These are phyloP conservation scores for Saturnispora quitensis DNA, from an alignment of 805 yeast genomes.

Conservation along the genomic window DNA sequence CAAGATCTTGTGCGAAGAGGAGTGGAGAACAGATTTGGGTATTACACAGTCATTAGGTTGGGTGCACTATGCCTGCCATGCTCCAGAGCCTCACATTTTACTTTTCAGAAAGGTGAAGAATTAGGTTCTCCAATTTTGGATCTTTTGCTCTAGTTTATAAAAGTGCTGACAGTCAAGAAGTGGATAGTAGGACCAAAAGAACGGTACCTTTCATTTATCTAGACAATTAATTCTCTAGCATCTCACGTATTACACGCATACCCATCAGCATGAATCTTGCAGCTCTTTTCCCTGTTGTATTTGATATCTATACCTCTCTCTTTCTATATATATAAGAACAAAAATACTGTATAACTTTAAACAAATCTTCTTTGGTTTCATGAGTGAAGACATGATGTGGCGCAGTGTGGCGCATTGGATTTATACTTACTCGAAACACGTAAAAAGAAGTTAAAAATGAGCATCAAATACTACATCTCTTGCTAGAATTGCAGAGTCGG, in stretches of 20 bases:
- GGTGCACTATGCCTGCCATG: conserved; percentile 96
- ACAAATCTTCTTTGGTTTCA: not conserved
- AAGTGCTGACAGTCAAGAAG: not conserved
- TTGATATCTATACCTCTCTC: not conserved
- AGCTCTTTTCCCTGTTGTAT: not conserved
- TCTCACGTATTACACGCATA: not conserved
- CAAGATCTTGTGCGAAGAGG: conserved; percentile 85
- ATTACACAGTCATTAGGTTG: conserved; percentile 96
- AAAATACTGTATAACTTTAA: not conserved
- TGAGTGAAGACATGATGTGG: not conserved
- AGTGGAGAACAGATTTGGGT: conserved; percentile 92
- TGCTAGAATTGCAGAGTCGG: not conserved
- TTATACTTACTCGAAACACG: not conserved
- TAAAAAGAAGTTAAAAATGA: not conserved
- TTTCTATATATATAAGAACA: not conserved
- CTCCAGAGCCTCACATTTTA: conserved; percentile 97
- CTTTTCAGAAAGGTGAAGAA: conserved; percentile 62
- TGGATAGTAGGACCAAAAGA: not conserved
- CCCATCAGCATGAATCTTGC: not conserved
- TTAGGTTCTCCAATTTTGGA: not conserved
- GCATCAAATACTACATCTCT: not conserved
- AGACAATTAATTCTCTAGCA: not conserved
- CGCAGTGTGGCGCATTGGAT: not conserved
- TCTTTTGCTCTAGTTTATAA: not conserved
- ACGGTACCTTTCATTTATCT: not conserved